A percentile compares a stretch with the other conserved stretches of the same genome.
Evolutionary conservation across 106 monocot species (phyloP).

Genomic region (Chionographis japonica): DNA sequence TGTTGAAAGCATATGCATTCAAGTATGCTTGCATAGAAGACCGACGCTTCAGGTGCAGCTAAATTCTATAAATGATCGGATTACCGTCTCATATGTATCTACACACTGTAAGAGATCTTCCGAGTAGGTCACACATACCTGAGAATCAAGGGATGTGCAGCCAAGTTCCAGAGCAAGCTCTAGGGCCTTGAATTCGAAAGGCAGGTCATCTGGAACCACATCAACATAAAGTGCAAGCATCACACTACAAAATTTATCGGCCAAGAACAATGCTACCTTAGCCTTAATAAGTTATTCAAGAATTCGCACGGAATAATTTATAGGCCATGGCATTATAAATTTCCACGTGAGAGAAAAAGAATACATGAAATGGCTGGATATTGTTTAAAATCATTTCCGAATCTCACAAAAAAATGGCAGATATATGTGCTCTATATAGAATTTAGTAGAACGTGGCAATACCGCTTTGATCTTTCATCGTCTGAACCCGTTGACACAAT

Average conservation of each 20-base stretch:
- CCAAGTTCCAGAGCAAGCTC: slow-evolving; percentile 68
- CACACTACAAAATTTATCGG: not conserved
- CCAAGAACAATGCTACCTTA: too few species aligned
- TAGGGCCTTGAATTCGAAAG: slow-evolving; percentile 69
- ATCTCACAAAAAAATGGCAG: not conserved
- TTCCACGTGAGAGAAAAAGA: too few species aligned
- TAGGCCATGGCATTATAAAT: too few species aligned
- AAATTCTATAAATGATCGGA: too few species aligned
- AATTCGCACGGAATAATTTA: too few species aligned
- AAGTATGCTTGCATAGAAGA: too few species aligned
- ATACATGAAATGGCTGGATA: too few species aligned
- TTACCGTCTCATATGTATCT: too few species aligned
- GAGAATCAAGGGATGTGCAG: slow-evolving; percentile 57
- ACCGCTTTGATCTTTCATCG: slow-evolving; percentile 32
- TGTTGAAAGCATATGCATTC: too few species aligned
- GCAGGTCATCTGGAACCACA: slow-evolving; percentile 41
- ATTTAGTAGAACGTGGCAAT: not conserved
- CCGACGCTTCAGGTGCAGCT: too few species aligned
- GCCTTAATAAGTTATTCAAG: too few species aligned
- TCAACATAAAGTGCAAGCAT: not conserved
- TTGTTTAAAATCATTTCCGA: too few species aligned
- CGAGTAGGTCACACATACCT: slow-evolving; percentile 20
- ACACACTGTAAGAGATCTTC: not conserved
- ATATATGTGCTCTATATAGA: not conserved
- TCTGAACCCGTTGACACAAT: slow-evolving; percentile 40